Evolutionary conservation across 768 basidiomycete genomes (phyloP), one percentile per base, ranked within the genome.

Genomic region (Auricularia cornea): DNA sequence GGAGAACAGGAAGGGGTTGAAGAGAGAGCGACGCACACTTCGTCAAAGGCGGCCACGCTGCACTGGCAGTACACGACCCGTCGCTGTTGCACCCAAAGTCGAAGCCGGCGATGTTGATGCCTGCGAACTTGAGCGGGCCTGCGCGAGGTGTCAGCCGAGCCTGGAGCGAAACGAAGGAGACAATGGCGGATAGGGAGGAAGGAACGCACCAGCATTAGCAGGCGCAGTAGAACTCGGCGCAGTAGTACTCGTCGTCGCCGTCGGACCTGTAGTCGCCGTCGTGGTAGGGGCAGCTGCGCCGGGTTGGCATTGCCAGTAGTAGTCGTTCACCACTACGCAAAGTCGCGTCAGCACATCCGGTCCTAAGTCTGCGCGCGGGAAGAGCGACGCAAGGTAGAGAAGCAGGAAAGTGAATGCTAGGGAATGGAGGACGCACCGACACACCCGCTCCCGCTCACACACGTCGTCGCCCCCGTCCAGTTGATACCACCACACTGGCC

Each of bases 31-130:
- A 61, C 23, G 29, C 12, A 61, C 40, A 26, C n/a, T 52, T 44
- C 16, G 28, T 48, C 5, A 61, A 12, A 52, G 59, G 59, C 3
- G 44, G 56, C 29, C 29, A 41, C 28, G 29, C 48, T 18, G 51
- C 62, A n/a, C 23, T 59, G 18, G 38, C 38, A 40, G 38, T 40
- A 40, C 38, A 40, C 38, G 38, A 40, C 38, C 38, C 60, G 44
- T 64, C 79, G 4, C 72, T 73, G 60, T 74, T 72, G 65, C 81
- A 81, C 23, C 82, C 80, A 66, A 84, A 84, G 68, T 84, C 83
- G 65, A 82, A 83, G 1, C 83, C 83, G 32, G 82, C 74, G 59
- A 84, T 83, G 68, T 84, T 64, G 32, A 62, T 14, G 12, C 23
- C 38, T 18, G 26, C 14, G 60, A 32, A 62, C 52, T 38, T 60